A percentile compares a stretch with the other conserved stretches of the same genome.
Evolutionary conservation across 139 green algal species (phyloP).

Genomic region (Coccomyxa sp.): DNA sequence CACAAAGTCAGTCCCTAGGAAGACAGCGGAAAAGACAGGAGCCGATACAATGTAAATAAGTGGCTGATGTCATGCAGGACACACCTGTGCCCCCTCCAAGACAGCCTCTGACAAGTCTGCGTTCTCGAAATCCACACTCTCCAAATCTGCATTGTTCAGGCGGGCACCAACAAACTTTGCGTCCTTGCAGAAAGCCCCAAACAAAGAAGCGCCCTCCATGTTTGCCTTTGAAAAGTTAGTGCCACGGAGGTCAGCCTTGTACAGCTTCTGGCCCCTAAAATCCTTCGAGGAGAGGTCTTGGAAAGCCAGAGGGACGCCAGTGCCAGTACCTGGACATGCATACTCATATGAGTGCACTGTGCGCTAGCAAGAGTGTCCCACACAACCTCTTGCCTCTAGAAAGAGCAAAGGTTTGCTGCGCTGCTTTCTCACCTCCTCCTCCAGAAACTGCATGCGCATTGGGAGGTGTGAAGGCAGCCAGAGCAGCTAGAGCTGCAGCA

Average conservation of each 20-base stretch:
- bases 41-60: too few relatives aligned
- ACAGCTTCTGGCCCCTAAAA: conserved; percentile 49
- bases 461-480: neutral
- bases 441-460: conserved; percentile 27
- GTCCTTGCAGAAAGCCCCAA: conserved; percentile 51
- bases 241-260: conserved; percentile 63
- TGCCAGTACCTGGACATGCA: conserved; percentile 7
- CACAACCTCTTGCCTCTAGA: too few relatives aligned
- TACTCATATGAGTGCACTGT: neutral
- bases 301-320: conserved; percentile 29
- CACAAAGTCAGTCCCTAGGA: neutral
- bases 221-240: conserved; percentile 61
- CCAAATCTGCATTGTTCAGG: conserved; percentile 67
- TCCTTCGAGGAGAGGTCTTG: conserved; percentile 52
- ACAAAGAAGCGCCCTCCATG: conserved; percentile 46
- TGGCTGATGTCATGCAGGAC: too few relatives aligned
- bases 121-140: conserved; percentile 53
- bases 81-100: conserved; percentile 66
- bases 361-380: neutral
- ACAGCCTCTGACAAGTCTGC: conserved; percentile 72
- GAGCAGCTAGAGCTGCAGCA: neutral
- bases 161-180: conserved; percentile 69
- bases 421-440: conserved; percentile 14
- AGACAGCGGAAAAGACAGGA: too few relatives aligned
- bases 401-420: too few relatives aligned